These are phyloP conservation scores for Akanthomyces dipterigenus DNA, from an alignment of 2,329 filamentous ascomycete species.

Conservation along the genomic window DNA sequence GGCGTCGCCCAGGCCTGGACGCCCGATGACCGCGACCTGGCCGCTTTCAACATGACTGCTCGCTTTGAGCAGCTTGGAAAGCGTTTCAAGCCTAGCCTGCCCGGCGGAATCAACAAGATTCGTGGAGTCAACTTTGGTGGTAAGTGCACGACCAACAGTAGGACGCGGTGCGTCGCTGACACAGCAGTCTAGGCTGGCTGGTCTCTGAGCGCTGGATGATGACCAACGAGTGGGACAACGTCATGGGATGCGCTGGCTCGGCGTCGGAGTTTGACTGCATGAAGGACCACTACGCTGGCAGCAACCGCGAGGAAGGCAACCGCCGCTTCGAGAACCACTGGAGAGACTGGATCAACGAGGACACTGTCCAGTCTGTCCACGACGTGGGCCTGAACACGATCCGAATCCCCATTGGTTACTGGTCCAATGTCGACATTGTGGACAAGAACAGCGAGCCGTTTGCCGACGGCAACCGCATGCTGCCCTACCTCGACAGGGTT, in stretches of 20 bases:
- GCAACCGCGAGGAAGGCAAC: slow-evolving; percentile 34
- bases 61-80: slow-evolving; percentile 26
- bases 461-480: slow-evolving; percentile 26
- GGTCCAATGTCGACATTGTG: slow-evolving; percentile 44
- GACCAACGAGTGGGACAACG: slow-evolving; percentile 31
- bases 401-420: slow-evolving; percentile 48
- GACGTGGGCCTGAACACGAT: slow-evolving; percentile 48
- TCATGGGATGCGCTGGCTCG: slow-evolving; percentile 38
- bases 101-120: slow-evolving; percentile 30
- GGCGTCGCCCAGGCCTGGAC: slow-evolving; percentile 21
- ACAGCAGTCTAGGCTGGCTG: slow-evolving; percentile 22
- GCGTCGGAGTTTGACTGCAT: slow-evolving; percentile 49
- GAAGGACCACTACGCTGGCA: slow-evolving; percentile 19
- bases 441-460: slow-evolving; percentile 40
- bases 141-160: slow-evolving; percentile 14
- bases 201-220: slow-evolving; percentile 48
- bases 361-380: slow-evolving; percentile 28
- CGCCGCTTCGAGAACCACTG: slow-evolving; percentile 41
- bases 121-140: slow-evolving; percentile 48
- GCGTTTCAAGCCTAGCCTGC: slow-evolving; percentile 23
- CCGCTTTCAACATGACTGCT: slow-evolving; percentile 26
- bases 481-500: slow-evolving; percentile 25
- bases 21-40: slow-evolving; percentile 24
- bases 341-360: slow-evolving; percentile 22
- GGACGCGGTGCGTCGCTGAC: neutral